A percentile compares a stretch with the other conserved stretches of the same genome.
Evolutionary conservation across 345 rosid genomes (phyloP).

Genomic region (Brassica incana): DNA sequence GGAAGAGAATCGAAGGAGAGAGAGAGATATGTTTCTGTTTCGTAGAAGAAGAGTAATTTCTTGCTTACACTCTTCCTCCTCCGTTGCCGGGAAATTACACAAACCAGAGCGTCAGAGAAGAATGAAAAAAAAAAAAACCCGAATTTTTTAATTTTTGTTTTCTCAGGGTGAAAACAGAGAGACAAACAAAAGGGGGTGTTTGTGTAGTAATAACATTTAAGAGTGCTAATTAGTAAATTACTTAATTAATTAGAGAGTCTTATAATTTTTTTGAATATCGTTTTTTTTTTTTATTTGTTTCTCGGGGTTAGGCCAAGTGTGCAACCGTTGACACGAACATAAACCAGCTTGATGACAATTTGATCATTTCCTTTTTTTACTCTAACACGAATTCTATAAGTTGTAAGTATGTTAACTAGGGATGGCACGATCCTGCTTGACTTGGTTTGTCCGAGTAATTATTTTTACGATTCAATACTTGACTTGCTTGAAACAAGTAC

Average conservation of each 20-base stretch:
- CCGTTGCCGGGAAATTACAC: constrained; percentile 74
- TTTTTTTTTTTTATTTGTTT: background rate
- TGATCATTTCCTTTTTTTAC: background rate
- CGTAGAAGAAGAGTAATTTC: constrained; percentile 76
- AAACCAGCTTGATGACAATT: background rate
- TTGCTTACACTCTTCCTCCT: constrained; percentile 89
- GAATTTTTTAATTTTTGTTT: background rate
- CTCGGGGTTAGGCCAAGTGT: background rate
- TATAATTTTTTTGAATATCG: background rate
- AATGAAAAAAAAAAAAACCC: background rate
- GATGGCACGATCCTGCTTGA: too few species aligned
- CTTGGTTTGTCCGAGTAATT: too few species aligned
- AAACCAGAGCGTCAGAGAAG: constrained; percentile 12
- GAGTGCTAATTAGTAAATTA: background rate
- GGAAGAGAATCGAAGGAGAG: constrained; percentile 30
- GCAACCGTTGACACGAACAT: constrained; percentile 5
- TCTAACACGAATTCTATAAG: too few species aligned
- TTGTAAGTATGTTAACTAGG: too few species aligned
- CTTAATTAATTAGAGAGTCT: background rate
- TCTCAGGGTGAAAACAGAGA: constrained; percentile 2
- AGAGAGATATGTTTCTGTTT: constrained; percentile 43
- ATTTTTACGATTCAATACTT: too few species aligned
- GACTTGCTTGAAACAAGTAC: too few species aligned
- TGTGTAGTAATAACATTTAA: constrained; percentile 24
- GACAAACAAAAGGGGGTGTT: constrained; percentile 25